These are phyloP conservation scores for Sarocladium brachiariae DNA, from an alignment of 2,329 filamentous ascomycete species.

Conservation along the genomic window DNA sequence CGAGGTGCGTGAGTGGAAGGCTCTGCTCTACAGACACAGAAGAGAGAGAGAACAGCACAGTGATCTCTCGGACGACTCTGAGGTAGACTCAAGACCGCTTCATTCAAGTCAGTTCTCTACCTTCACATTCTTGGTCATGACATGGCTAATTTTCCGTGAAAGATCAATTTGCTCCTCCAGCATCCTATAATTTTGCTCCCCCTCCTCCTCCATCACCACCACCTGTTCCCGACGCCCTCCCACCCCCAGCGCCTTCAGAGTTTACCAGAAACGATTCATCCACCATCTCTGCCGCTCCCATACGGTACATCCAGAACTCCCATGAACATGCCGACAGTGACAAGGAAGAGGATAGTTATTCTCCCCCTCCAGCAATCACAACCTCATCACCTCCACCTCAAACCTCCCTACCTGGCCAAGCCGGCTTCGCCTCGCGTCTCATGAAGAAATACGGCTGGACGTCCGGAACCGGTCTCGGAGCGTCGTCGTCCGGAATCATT, in stretches of 20 bases:
- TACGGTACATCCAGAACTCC: conserved; percentile 53
- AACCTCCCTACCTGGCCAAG: conserved; percentile 57
- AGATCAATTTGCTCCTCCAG: conserved; percentile 56
- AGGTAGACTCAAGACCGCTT: conserved; percentile 21
- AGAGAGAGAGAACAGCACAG: conserved; percentile 33
- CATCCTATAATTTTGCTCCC: conserved; percentile 49
- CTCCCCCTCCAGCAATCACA: conserved; percentile 41
- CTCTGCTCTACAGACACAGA: conserved; percentile 66
- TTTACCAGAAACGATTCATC: conserved; percentile 37
- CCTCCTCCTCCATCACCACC: conserved; percentile 47
- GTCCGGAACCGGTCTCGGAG: conserved; percentile 80
- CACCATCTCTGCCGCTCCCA: conserved; percentile 70
- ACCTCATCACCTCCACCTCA: conserved; percentile 24
- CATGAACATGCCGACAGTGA: conserved; percentile 20
- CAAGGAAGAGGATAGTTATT: conserved; percentile 35
- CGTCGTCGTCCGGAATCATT: conserved; percentile 72
- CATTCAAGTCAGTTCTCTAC: conserved; percentile 26
- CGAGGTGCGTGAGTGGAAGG: conserved; percentile 81
- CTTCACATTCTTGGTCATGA: neutral
- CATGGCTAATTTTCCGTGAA: conserved; percentile 15
- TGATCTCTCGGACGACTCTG: conserved; percentile 31
- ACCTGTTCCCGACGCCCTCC: conserved; percentile 37
- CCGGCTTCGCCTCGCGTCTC: conserved; percentile 77
- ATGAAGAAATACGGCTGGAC: conserved; percentile 94
- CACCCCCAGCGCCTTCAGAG: conserved; percentile 21